Percentiles rank a stretch among this genome's conserved stretches.
Conservation (phyloP, 2,329 filamentous ascomycete genomes). For the Aspergillus sp. region DNA sequence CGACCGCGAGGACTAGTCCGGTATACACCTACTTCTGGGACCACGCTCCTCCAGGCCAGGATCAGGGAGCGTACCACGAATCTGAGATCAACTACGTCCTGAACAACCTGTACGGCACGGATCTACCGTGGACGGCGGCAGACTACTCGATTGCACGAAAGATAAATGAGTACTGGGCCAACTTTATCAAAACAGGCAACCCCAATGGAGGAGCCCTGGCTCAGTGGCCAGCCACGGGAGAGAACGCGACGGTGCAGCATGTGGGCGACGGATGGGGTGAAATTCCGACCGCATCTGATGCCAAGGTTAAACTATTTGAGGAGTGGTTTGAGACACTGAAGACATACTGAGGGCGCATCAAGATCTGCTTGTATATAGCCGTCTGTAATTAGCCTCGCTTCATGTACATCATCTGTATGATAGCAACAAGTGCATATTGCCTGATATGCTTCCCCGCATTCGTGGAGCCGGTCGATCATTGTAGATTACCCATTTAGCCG, state of each 20-base stretch:
- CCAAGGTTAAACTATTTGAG: neutral
- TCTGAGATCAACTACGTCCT: constrained; percentile 34
- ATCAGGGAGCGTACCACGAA: constrained; percentile 29
- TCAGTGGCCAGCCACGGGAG: neutral
- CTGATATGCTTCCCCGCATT: constrained; percentile 1
- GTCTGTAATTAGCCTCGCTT: neutral
- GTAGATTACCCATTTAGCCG: constrained; percentile 6
- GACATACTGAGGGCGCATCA: neutral
- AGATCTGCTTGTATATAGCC: neutral
- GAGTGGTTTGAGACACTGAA: neutral
- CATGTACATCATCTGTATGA: neutral
- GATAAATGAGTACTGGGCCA: constrained; percentile 35
- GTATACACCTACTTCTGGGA: constrained; percentile 34
- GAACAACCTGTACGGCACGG: constrained; percentile 31
- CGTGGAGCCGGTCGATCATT: neutral
- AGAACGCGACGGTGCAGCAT: constrained; percentile 1
- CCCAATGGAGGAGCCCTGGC: constrained; percentile 29
- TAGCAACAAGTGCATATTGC: neutral
- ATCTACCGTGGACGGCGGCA: constrained; percentile 21
- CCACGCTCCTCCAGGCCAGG: constrained; percentile 30
- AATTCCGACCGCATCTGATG: neutral
- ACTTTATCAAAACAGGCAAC: constrained; percentile 34
- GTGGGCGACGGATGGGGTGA: constrained; percentile 10
- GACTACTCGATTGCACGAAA: constrained; percentile 27
- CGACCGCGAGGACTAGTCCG: constrained; percentile 13